Evolutionary conservation across 257 asterid genomes (phyloP).

Genomic region (Osmanthus fragrans): DNA sequence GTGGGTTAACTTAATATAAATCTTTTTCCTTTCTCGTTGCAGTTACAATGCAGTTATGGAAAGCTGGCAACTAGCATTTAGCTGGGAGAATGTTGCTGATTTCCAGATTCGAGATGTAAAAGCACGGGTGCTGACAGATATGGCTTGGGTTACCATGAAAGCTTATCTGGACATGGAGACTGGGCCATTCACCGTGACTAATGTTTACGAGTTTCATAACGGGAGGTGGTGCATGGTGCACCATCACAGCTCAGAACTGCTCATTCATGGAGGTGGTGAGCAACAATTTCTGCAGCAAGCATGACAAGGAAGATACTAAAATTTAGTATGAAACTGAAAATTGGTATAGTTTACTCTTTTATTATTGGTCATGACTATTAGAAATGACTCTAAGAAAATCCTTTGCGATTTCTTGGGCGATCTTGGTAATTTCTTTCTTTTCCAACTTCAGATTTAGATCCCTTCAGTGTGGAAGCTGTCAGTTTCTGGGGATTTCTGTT

Average conservation of each 20-base stretch:
- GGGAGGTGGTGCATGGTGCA: slow-evolving; percentile 98
- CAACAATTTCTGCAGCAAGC: slow-evolving; percentile 49
- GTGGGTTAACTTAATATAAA: neutral
- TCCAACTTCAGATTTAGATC: slow-evolving; percentile 6
- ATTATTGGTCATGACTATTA: slow-evolving; percentile 20
- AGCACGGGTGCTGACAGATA: slow-evolving; percentile 64
- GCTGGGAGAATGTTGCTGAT: slow-evolving; percentile 76
- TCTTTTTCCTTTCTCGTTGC: slow-evolving; percentile 18
- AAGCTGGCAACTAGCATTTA: slow-evolving; percentile 83
- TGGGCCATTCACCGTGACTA: slow-evolving; percentile 60
- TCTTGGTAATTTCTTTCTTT: slow-evolving; percentile 17
- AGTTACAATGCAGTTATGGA: slow-evolving; percentile 80
- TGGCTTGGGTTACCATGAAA: slow-evolving; percentile 96
- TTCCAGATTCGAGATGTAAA: slow-evolving; percentile 72
- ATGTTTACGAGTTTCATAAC: slow-evolving; percentile 64
- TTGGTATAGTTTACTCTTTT: slow-evolving; percentile 42
- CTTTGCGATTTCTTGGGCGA: slow-evolving; percentile 24
- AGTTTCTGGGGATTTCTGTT: slow-evolving; percentile 31
- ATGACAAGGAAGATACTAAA: slow-evolving; percentile 24
- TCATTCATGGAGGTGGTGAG: slow-evolving; percentile 54
- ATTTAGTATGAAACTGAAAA: slow-evolving; percentile 33
- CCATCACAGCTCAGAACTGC: slow-evolving; percentile 77
- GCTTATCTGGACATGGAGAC: slow-evolving; percentile 55
- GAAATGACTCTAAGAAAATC: slow-evolving; percentile 20
- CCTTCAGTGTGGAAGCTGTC: slow-evolving; percentile 21